A percentile compares a stretch with the other conserved stretches of the same genome.
Evolutionary conservation across 768 basidiomycete species (phyloP).

Genomic region (Mycena capillaripes): DNA sequence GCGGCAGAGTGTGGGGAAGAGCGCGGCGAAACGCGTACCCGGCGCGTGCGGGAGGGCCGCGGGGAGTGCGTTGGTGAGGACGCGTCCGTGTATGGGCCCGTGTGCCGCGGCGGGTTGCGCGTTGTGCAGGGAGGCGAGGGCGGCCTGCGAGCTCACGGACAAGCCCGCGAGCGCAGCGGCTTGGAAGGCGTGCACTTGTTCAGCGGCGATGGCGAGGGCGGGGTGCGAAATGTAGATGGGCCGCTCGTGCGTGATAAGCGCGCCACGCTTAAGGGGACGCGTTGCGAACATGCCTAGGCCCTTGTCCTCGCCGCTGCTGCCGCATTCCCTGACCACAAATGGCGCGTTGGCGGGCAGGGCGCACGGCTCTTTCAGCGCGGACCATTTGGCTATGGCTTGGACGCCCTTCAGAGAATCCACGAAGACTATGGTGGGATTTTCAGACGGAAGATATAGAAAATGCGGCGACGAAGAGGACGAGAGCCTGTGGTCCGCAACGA

Average conservation of each 20-base stretch:
- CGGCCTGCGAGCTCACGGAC: constrained; percentile 8
- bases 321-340: constrained; percentile 20
- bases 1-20: constrained; percentile 30
- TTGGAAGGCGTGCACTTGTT: constrained; percentile 19
- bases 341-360: constrained; percentile 1
- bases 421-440: constrained; percentile 23
- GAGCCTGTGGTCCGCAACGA: constrained; percentile 16
- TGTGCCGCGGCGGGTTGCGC: not conserved
- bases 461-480: not conserved
- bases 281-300: constrained; percentile 34
- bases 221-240: constrained; percentile 25
- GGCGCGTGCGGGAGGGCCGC: constrained; percentile 3
- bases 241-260: constrained; percentile 34
- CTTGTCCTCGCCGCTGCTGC: constrained; percentile 8
- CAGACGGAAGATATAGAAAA: constrained; percentile 23
- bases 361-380: not conserved
- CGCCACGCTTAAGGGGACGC: constrained; percentile 28
- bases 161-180: constrained; percentile 22
- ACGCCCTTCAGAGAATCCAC: constrained; percentile 19
- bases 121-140: constrained; percentile 30
- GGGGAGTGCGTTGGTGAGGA: constrained; percentile 32
- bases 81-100: constrained; percentile 12
- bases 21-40: not conserved
- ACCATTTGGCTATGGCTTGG: constrained; percentile 15
- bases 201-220: not conserved